Evolutionary conservation across 2,329 filamentous ascomycete species (phyloP).

Genomic region (Microdochium nivale): DNA sequence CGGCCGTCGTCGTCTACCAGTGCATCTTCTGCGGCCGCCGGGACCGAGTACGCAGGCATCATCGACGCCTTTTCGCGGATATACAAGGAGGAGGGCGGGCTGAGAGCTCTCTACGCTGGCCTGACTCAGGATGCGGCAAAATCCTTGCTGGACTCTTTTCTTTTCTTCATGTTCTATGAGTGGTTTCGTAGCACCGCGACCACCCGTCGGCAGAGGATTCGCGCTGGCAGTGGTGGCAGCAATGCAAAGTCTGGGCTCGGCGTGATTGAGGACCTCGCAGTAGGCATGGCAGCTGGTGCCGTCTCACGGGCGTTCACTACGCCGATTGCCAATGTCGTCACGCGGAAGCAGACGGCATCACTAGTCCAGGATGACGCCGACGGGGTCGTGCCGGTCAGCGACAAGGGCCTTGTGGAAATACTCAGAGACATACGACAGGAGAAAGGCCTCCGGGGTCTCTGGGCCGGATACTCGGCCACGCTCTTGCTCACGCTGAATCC

Average conservation of each 20-base stretch:
- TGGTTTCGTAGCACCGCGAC: constrained; percentile 24
- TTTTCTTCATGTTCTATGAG: constrained; percentile 81
- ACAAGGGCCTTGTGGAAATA: constrained; percentile 45
- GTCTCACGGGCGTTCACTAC: constrained; percentile 70
- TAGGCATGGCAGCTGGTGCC: constrained; percentile 67
- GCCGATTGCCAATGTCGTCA: constrained; percentile 74
- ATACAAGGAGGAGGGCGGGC: constrained; percentile 60
- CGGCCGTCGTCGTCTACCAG: constrained; percentile 6
- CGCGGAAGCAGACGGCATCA: constrained; percentile 66
- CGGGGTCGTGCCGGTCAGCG: constrained; percentile 13
- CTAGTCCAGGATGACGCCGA: constrained; percentile 9
- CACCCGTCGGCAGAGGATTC: constrained; percentile 10
- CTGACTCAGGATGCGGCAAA: constrained; percentile 56
- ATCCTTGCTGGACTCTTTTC: constrained; percentile 65
- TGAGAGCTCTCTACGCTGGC: constrained; percentile 61
- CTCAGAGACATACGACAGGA: constrained; percentile 55
- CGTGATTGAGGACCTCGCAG: constrained; percentile 62
- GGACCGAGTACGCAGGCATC: constrained; percentile 51
- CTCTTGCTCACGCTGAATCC: constrained; percentile 79
- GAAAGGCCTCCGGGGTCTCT: constrained; percentile 68
- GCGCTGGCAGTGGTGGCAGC: not conserved
- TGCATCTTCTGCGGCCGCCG: constrained; percentile 10
- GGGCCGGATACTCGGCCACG: constrained; percentile 79
- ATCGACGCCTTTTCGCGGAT: constrained; percentile 65
- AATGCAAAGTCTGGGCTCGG: constrained; percentile 31